phyloP scores from a whole-genome alignment of 1,284 basidiomycete species.

The Anthracocystis setariae region DNA sequence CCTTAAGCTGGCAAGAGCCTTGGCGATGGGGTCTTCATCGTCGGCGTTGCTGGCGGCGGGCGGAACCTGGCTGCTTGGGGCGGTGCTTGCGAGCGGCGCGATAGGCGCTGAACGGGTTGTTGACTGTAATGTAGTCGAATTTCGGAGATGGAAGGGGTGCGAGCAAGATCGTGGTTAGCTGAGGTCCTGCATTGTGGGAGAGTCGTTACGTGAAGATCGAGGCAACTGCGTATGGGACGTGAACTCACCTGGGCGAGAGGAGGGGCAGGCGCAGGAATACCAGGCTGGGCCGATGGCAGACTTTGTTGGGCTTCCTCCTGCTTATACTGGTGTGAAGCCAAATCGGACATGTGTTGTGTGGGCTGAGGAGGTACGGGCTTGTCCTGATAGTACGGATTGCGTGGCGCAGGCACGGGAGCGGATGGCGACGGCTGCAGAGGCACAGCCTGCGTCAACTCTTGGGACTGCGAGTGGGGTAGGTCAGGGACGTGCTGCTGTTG shows the following conservation, averaged over 20 bases:
- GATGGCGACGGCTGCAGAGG: conserved; percentile 24
- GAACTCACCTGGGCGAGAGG: conserved; percentile 38
- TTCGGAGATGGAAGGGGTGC: conserved; percentile 58
- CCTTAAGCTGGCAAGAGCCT: conserved; percentile 74
- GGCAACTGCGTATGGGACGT: conserved; percentile 1
- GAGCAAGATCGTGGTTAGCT: conserved; percentile 55
- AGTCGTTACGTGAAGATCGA: conserved; percentile 10
- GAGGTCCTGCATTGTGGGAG: conserved; percentile 51
- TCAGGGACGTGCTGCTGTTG: conserved; percentile 9
- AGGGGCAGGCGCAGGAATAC: conserved; percentile 10
- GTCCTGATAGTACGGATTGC: conserved; percentile 24
- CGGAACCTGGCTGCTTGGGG: conserved; percentile 8
- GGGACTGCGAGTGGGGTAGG: conserved; percentile 15
- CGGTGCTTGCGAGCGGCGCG: conserved; percentile 24
- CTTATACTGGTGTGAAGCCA: conserved; percentile 14
- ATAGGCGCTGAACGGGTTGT: conserved; percentile 30
- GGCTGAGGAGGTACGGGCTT: conserved; percentile 40
- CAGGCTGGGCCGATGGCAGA: conserved; percentile 5
- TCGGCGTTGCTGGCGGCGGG: conserved; percentile 57
- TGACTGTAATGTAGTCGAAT: conserved; percentile 30
- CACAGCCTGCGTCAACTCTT: conserved; percentile 9
- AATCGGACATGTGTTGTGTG: conserved; percentile 5
- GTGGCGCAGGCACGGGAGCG: conserved; percentile 10
- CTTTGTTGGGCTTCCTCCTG: conserved; percentile 24
- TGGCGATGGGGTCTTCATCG: conserved; percentile 78